phyloP scores from a whole-genome alignment of 371 early-diverging fungal genomes.

The Mortierella sp. region DNA sequence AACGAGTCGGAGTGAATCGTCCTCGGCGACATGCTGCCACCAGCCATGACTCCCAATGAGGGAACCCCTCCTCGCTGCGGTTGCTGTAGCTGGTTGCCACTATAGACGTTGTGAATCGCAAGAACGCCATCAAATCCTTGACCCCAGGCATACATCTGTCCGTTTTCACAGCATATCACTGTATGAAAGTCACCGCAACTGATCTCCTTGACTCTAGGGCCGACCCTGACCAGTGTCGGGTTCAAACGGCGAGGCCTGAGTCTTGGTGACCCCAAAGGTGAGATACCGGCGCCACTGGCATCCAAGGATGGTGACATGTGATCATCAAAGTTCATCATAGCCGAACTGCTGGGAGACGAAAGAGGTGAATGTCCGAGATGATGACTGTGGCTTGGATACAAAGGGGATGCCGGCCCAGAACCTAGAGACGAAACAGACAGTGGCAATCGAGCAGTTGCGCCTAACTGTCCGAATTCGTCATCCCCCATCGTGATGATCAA shows the following conservation, averaged over 20 bases:
- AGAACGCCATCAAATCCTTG: conserved; percentile 33
- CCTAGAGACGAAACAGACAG: not conserved
- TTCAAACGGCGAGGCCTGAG: conserved; percentile 5
- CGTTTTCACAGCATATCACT: conserved; percentile 23
- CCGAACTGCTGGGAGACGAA: not conserved
- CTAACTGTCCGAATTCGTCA: conserved; percentile 42
- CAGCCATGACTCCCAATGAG: not conserved
- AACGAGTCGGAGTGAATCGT: not conserved
- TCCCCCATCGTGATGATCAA: conserved; percentile 42
- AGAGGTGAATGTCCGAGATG: not conserved
- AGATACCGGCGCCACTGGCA: not conserved
- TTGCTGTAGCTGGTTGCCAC: not conserved
- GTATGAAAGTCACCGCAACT: conserved; percentile 46
- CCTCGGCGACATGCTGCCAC: not conserved
- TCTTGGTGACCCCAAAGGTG: not conserved
- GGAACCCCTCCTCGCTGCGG: not conserved
- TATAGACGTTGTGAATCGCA: conserved; percentile 20
- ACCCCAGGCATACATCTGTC: conserved; percentile 46
- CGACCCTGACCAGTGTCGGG: conserved; percentile 30
- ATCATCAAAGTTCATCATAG: not conserved
- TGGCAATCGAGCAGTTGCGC: conserved; percentile 2
- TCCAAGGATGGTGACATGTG: not conserved
- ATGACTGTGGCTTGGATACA: not conserved
- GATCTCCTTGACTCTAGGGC: conserved; percentile 37
- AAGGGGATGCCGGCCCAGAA: conserved; percentile 1